Base-by-base conservation (phyloP, 2,329 filamentous ascomycete species). In the Capronia coronata region DNA sequence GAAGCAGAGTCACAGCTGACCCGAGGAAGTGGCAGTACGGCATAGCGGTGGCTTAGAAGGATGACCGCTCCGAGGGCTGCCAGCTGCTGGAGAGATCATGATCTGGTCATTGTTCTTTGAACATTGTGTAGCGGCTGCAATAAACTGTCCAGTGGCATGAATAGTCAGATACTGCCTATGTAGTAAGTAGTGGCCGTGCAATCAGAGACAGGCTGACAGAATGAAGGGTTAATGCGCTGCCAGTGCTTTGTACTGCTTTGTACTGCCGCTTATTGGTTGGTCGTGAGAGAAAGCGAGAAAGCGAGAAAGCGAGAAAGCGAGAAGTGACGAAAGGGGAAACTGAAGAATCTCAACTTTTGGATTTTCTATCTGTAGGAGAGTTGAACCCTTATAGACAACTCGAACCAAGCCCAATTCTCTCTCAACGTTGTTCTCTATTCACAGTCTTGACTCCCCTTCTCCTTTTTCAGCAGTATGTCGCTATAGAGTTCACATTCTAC, bases 261-360 rank as follows among this genome's bases (percentile, higher is more conserved):
- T 7, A 23, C 16, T 23, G 37, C n/a, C 23, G 21, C 21, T 41
- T 16, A 16, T 18, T 18, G 14, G 16, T 25, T n/a, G 45, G 4
- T 48, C 46, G 46, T 49, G 46, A 38, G 46, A 27, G 34, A 35
- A 34, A n/a, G 34, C 41, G 48, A 51, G 43, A 43, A 51, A 51
- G 43, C n/a, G 16, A 43, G 48, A 51, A 51, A 51, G 42, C 19
- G 34, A 37, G 34, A 7, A 6, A 2, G n/a, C n/a, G n/a, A n/a
- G n/a, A n/a, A n/a, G 34, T 46, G 48, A 51, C 48, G 48, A 51
- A 51, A 46, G 21, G 16, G 48, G 48, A 51, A 51, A 51, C 48
- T 37, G 34, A 37, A 16, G 14, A 6, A 2, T 18, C 34, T 5
- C 18, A 37, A 37, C 5, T 8, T 30, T 21, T 13, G 6, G 13